These are phyloP conservation scores for Botryotinia calthae DNA, from an alignment of 2,329 filamentous ascomycete genomes.

Conservation along the genomic window DNA sequence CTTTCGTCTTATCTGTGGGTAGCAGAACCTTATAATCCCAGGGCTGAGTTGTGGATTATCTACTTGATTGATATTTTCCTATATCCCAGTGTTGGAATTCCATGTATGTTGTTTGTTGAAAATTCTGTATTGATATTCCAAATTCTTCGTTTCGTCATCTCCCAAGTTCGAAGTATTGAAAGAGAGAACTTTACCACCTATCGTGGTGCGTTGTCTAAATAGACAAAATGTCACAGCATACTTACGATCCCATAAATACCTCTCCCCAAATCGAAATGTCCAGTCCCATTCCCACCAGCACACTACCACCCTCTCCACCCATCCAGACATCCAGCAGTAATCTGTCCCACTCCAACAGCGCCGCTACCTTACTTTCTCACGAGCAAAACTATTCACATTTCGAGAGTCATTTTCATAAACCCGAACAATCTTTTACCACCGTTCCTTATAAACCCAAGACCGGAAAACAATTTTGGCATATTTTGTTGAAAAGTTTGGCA, in stretches of 20 bases:
- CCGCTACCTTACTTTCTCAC: neutral
- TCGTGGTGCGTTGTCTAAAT: neutral
- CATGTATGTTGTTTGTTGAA: neutral
- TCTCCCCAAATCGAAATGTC: neutral
- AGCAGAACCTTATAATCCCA: neutral
- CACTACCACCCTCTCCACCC: neutral
- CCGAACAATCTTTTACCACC: neutral
- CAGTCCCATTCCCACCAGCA: neutral
- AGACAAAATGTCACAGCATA: neutral
- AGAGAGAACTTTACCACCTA: neutral
- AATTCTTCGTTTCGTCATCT: neutral
- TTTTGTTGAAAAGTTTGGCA: conserved; percentile 29
- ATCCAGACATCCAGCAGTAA: neutral
- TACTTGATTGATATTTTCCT: neutral
- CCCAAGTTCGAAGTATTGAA: neutral
- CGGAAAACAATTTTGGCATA: conserved; percentile 31
- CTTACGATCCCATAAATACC: neutral
- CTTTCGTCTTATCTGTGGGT: neutral
- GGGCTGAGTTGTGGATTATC: neutral
- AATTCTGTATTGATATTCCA: neutral
- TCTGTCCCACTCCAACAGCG: neutral
- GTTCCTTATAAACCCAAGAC: conserved; percentile 16
- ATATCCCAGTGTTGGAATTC: neutral
- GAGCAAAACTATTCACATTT: neutral
- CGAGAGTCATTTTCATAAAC: conserved; percentile 2